Evolutionary conservation across 2,329 filamentous ascomycete genomes (phyloP).

Genomic region (Boeremia lycopersici): DNA sequence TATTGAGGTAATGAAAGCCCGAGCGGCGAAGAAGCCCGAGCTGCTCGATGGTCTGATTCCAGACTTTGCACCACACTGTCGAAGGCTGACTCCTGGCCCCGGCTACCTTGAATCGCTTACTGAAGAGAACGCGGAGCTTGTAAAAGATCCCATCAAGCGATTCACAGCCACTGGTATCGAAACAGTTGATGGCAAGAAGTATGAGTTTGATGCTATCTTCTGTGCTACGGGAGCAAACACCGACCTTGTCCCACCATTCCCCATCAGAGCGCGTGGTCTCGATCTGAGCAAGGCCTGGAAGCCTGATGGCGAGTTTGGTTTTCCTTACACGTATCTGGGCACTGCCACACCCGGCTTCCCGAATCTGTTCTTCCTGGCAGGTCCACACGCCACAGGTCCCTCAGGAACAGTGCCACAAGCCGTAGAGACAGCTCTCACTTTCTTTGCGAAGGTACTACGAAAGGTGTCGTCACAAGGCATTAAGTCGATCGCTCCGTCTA

Average conservation of each 20-base stretch:
- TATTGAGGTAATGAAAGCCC: conserved; percentile 46
- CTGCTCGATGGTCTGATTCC: conserved; percentile 51
- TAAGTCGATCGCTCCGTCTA: conserved; percentile 63
- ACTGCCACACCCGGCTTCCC: conserved; percentile 68
- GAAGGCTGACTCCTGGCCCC: conserved; percentile 44
- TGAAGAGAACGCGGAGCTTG: conserved; percentile 50
- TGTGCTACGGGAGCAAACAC: conserved; percentile 71
- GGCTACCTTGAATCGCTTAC: conserved; percentile 50
- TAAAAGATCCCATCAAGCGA: conserved; percentile 47
- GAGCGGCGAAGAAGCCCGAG: conserved; percentile 49
- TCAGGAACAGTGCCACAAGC: conserved; percentile 71
- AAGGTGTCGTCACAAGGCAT: conserved; percentile 72
- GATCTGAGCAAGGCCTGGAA: conserved; percentile 65
- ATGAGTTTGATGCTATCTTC: conserved; percentile 55
- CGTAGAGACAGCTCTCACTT: conserved; percentile 69
- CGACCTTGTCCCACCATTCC: conserved; percentile 59
- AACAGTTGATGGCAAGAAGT: conserved; percentile 46
- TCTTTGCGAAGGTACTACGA: conserved; percentile 69
- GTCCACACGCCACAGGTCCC: conserved; percentile 47
- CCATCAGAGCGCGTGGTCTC: conserved; percentile 61
- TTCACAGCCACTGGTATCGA: conserved; percentile 48
- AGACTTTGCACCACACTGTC: conserved; percentile 43
- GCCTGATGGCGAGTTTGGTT: conserved; percentile 61
- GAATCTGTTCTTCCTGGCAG: conserved; percentile 69
- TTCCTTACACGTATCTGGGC: conserved; percentile 71